These are phyloP conservation scores for Aspergillus brunneoviolaceus DNA, from an alignment of 2,329 filamentous ascomycete genomes.

Conservation along the genomic window DNA sequence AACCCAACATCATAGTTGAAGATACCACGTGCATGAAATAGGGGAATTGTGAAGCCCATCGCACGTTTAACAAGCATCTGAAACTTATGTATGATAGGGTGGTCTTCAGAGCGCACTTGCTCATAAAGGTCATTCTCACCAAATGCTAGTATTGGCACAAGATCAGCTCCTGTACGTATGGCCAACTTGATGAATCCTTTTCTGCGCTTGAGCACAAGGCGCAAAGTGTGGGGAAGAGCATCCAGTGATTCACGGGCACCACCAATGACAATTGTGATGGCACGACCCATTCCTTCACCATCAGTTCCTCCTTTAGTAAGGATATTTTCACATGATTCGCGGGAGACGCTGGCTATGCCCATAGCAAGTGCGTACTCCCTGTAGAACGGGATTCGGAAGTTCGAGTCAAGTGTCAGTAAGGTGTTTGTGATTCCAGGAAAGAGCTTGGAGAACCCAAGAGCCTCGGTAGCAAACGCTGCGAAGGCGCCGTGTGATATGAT, in stretches of 20 bases:
- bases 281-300: conserved; percentile 83
- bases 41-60: conserved; percentile 88
- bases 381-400: conserved; percentile 92
- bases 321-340: conserved; percentile 87
- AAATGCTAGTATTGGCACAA: conserved; percentile 89
- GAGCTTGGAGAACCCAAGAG: conserved; percentile 78
- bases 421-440: conserved; percentile 97
- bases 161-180: conserved; percentile 84
- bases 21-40: conserved; percentile 85
- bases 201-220: conserved; percentile 75
- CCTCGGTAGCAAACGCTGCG: conserved; percentile 86
- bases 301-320: conserved; percentile 76
- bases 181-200: conserved; percentile 95
- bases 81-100: conserved; percentile 74
- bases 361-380: conserved; percentile 89
- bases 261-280: conserved; percentile 92
- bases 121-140: conserved; percentile 97
- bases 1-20: conserved; percentile 98
- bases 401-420: conserved; percentile 87
- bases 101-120: conserved; percentile 73
- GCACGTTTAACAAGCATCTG: conserved; percentile 83
- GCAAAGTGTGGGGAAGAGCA: conserved; percentile 73
- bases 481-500: conserved; percentile 98
- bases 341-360: conserved; percentile 84
- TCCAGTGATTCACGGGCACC: conserved; percentile 91